A percentile compares a stretch with the other conserved stretches of the same genome.
Evolutionary conservation across 306 rosid genomes (phyloP).

Genomic region (Trifolium repens): DNA sequence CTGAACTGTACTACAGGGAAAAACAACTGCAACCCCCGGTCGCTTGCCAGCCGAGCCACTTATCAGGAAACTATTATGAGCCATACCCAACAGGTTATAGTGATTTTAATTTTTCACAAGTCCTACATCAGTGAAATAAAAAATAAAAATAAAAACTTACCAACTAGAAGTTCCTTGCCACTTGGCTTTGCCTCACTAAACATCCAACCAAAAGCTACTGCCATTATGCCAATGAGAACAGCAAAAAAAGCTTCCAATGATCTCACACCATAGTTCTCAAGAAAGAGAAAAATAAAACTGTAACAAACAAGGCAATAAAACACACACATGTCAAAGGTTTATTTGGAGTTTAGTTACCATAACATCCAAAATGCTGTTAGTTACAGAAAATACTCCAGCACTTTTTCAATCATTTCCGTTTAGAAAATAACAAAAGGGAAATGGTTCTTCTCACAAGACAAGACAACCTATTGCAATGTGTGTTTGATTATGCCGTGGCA

Average conservation of each 20-base stretch:
- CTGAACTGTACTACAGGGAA: too few species aligned
- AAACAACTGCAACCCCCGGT: too few species aligned
- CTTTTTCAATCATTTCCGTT: not conserved
- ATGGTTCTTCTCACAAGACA: not conserved
- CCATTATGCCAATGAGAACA: conserved; percentile 86
- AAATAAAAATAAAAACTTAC: conserved; percentile 40
- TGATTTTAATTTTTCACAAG: conserved; percentile 6
- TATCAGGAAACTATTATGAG: too few species aligned
- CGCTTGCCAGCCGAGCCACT: too few species aligned
- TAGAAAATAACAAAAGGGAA: not conserved
- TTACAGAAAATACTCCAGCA: not conserved
- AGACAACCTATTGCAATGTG: not conserved
- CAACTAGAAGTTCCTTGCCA: conserved; percentile 79
- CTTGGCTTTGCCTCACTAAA: conserved; percentile 89
- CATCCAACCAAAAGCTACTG: conserved; percentile 89
- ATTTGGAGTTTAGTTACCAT: conserved; percentile 5
- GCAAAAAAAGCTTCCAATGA: conserved; percentile 87
- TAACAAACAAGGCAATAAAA: conserved; percentile 37
- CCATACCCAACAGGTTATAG: too few species aligned
- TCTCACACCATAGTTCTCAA: conserved; percentile 97
- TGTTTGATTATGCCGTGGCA: not conserved
- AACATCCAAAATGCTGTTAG: not conserved
- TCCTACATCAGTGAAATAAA: conserved; percentile 18
- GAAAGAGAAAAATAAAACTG: conserved; percentile 89
- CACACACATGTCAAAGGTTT: conserved; percentile 9